Conservation (phyloP, 805 yeast species). For the Lachancea dasiensis region DNA sequence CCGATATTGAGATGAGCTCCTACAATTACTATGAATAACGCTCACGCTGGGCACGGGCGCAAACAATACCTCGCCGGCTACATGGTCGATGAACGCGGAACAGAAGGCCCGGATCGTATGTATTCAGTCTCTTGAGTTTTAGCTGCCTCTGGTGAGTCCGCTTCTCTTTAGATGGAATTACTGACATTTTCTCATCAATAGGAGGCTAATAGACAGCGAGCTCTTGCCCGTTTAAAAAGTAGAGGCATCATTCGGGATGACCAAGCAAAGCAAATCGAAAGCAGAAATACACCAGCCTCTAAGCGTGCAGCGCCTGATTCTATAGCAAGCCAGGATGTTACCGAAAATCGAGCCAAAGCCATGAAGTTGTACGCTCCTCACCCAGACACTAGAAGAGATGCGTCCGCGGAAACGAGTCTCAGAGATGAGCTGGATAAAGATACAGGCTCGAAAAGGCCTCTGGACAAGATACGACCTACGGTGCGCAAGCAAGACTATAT, state of each 20-base stretch:
- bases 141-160: not conserved
- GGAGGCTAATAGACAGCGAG: constrained; percentile 61
- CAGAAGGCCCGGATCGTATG: constrained; percentile 34
- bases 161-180: not conserved
- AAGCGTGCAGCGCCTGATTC: constrained; percentile 40
- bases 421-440: constrained; percentile 1
- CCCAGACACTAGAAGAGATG: constrained; percentile 36
- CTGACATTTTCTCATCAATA: constrained; percentile 15
- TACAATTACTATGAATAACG: too few species aligned
- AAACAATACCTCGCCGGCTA: too few species aligned
- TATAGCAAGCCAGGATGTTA: constrained; percentile 38
- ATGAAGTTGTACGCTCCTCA: constrained; percentile 37
- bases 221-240: constrained; percentile 51
- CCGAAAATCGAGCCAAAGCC: constrained; percentile 50
- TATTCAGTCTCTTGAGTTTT: not conserved
- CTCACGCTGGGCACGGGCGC: too few species aligned
- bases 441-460: constrained; percentile 17
- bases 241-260: constrained; percentile 33
- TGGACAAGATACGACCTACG: constrained; percentile 37
- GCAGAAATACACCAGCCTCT: constrained; percentile 16
- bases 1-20: too few species aligned
- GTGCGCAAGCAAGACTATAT: constrained; percentile 62
- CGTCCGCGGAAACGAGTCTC: constrained; percentile 24
- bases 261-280: constrained; percentile 20
- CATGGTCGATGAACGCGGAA: constrained; percentile 22